Conservation (phyloP, 257 asterid species). For the Cinchona pubescens region DNA sequence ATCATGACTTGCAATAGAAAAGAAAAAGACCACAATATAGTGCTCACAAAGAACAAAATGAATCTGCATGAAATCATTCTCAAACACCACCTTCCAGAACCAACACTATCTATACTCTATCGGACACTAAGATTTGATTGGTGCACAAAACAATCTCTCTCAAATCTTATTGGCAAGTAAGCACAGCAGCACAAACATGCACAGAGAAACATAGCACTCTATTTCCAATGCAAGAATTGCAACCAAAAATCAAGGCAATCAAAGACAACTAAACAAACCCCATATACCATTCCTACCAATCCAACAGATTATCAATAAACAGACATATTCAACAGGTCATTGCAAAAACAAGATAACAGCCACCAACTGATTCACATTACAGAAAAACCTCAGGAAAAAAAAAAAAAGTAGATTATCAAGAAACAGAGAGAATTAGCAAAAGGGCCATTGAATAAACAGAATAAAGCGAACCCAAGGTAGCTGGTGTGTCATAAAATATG, state of each 20-base stretch:
- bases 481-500: conserved; percentile 86
- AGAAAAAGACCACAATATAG: too few relatives aligned
- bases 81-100: not conserved
- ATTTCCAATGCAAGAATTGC: not conserved
- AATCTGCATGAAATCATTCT: not conserved
- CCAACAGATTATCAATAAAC: not conserved
- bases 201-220: not conserved
- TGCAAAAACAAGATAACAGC: not conserved
- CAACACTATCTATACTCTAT: not conserved
- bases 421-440: not conserved
- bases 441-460: not conserved
- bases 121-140: too few relatives aligned
- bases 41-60: not conserved
- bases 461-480: conserved; percentile 67
- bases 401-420: not conserved
- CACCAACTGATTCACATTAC: not conserved
- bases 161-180: not conserved
- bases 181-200: not conserved
- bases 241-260: not conserved
- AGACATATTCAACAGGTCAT: not conserved
- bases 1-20: not conserved
- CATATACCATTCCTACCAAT: not conserved
- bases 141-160: not conserved
- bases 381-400: not conserved
- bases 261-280: not conserved